Evolutionary conservation across 345 rosid species (phyloP), one percentile per base, ranked within the genome.

Genomic region (Ceriops zippeliana): DNA sequence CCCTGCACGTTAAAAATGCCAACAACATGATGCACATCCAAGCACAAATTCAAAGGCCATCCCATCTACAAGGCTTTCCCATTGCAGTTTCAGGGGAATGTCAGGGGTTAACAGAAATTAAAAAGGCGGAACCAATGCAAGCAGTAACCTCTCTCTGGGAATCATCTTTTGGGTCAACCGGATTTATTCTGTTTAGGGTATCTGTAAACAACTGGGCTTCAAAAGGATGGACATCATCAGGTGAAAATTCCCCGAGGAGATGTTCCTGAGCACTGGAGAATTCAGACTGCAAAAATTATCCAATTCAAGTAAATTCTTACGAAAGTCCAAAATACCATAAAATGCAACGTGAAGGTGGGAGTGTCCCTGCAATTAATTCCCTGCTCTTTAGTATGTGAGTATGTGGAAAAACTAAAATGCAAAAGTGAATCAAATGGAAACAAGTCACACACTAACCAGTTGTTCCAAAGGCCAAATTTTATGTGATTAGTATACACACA

Each of bases 201-300:
- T 85, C 95, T 37, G 71, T 73, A 62, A 76, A 73, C 52, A 86
- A 73, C 58, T 81, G 86, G 73, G 86, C 74, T 75, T 96, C 97
- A 66, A 91, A 65, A 27, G 88, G 99, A 81, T 90, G 90, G 59
- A 82, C 85, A 70, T 90, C 97, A 76, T 91, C 96, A 2, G 98
- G 96, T 71, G 85, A 56, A 75, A 95, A 95, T 70, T 95, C 93
- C 21, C 49, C 78, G 32, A 88, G 84, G 65, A 95, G 81, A 74
- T 85, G 86, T 72, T 84, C 87, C 74, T 63, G 72, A 65, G 78
- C 69, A 65, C 70, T 66, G 38, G 89, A 82, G 76, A 84, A 66
- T 66, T 85, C 90, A 70, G 85, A 59, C 99, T 91, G 83, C 78
- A 68, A 10, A 70, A 63, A 10, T 24, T n/a, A 53, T 21, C 15